These are phyloP conservation scores for Magnusiomyces paraingens DNA, from an alignment of 1,139 yeast species.

Conservation along the genomic window DNA sequence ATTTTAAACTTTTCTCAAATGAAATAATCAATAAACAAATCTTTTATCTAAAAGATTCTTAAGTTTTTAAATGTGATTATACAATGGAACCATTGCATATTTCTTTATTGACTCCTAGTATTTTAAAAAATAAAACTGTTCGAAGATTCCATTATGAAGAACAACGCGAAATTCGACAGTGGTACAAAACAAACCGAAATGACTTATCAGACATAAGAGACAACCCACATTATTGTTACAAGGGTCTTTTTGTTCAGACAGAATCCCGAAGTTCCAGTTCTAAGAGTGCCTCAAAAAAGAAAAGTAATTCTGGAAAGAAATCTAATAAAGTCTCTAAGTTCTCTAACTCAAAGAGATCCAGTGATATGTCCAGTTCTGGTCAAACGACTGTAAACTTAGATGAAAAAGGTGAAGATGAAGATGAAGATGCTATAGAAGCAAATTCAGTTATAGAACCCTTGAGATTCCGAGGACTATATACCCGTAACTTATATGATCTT, in stretches of 20 bases:
- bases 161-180: constrained; percentile 12
- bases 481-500: background rate
- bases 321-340: background rate
- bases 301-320: background rate
- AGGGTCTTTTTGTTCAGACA: constrained; percentile 12
- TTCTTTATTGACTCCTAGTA: background rate
- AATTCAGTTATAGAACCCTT: background rate
- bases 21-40: no score
- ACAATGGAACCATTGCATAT: background rate
- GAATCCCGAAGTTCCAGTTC: background rate
- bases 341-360: no score
- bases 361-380: background rate
- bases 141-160: constrained; percentile 12
- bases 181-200: constrained; percentile 7
- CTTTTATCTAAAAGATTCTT: no score
- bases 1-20: no score
- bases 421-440: background rate
- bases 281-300: background rate
- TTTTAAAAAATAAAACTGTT: background rate
- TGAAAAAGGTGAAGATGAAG: background rate
- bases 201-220: constrained; percentile 4
- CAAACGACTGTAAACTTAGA: background rate
- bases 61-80: background rate
- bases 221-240: constrained; percentile 7
- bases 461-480: background rate